Evolutionary conservation across 2,329 filamentous ascomycete species (phyloP).

Genomic region (Plectosphaerella sp.): DNA sequence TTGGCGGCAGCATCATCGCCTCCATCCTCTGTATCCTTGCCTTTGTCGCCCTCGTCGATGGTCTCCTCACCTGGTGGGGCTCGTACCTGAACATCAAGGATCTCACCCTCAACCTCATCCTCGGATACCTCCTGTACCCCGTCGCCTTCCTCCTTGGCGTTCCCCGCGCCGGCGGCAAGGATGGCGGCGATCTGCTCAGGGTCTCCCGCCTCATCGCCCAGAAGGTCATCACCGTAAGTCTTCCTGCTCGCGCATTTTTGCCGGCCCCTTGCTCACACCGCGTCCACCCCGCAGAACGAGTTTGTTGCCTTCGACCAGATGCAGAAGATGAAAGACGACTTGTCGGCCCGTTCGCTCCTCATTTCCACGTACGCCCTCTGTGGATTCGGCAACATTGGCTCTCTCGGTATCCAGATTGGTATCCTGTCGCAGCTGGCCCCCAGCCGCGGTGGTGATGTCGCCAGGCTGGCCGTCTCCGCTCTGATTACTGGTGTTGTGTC

Average conservation of each 20-base stretch:
- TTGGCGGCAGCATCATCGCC: conserved; percentile 75
- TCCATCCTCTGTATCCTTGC: conserved; percentile 83
- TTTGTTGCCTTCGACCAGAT: conserved; percentile 78
- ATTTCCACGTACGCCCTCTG: conserved; percentile 86
- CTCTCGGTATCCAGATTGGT: conserved; percentile 85
- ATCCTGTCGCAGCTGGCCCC: conserved; percentile 80
- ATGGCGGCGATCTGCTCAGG: conserved; percentile 54
- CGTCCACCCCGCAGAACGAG: conserved; percentile 54
- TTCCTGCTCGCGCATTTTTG: background rate
- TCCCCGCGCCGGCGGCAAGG: conserved; percentile 38
- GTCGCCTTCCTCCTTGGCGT: conserved; percentile 80
- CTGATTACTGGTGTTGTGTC: conserved; percentile 73
- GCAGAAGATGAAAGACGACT: too few relatives aligned
- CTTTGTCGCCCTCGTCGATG: conserved; percentile 69
- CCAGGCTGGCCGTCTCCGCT: conserved; percentile 70
- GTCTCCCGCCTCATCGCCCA: conserved; percentile 77
- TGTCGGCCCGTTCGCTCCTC: conserved; percentile 68
- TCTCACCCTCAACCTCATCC: conserved; percentile 67
- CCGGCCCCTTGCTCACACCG: too few relatives aligned
- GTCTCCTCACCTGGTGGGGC: conserved; percentile 79
- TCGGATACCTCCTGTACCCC: conserved; percentile 75
- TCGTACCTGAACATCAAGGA: conserved; percentile 69
- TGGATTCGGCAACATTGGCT: conserved; percentile 81
- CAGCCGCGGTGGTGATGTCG: conserved; percentile 68
- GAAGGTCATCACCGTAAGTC: conserved; percentile 69